Evolutionary conservation across 352 stramenopile genomes (phyloP).

Genomic region (Pythium rishiriense): DNA sequence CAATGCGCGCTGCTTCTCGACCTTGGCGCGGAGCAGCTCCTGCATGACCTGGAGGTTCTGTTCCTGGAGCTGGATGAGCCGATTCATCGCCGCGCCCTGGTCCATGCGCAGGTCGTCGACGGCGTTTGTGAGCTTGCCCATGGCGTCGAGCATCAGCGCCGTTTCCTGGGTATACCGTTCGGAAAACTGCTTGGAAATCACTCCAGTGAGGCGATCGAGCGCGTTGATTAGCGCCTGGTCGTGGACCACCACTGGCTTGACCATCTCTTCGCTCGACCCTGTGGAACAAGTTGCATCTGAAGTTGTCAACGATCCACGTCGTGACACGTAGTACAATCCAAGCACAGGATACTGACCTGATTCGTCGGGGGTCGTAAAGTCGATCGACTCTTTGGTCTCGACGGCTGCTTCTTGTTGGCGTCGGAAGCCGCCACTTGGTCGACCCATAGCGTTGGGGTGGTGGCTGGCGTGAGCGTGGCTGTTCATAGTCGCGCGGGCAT

Average conservation of each 20-base stretch:
- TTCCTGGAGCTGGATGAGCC: conserved; percentile 65
- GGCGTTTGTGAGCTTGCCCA: conserved; percentile 43
- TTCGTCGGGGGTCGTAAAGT: conserved; percentile 62
- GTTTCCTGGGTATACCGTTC: conserved; percentile 38
- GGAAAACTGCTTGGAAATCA: conserved; percentile 55
- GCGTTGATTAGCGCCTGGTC: conserved; percentile 58
- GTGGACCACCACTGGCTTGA: conserved; percentile 52
- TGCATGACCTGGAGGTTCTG: conserved; percentile 70
- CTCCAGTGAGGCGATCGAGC: conserved; percentile 62
- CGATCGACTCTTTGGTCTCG: conserved; percentile 39
- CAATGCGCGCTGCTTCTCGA: conserved; percentile 44
- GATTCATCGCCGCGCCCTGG: conserved; percentile 41
- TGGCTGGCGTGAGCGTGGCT: conserved; percentile 1
- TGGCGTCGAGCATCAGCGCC: conserved; percentile 26
- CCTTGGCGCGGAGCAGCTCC: conserved; percentile 52
- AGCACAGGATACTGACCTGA: conserved; percentile 25
- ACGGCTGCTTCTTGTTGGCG: conserved; percentile 11
- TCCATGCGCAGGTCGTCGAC: conserved; percentile 58
- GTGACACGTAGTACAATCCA: not conserved
- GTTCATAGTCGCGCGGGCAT: not conserved
- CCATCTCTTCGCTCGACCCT: conserved; percentile 39
- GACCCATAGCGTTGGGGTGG: conserved; percentile 4
- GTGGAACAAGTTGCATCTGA: conserved; percentile 16
- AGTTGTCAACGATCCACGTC: conserved; percentile 24
- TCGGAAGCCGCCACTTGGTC: conserved; percentile 3